These are phyloP conservation scores for Glycine tomentella DNA, from an alignment of 306 rosid genomes.

Conservation along the genomic window DNA sequence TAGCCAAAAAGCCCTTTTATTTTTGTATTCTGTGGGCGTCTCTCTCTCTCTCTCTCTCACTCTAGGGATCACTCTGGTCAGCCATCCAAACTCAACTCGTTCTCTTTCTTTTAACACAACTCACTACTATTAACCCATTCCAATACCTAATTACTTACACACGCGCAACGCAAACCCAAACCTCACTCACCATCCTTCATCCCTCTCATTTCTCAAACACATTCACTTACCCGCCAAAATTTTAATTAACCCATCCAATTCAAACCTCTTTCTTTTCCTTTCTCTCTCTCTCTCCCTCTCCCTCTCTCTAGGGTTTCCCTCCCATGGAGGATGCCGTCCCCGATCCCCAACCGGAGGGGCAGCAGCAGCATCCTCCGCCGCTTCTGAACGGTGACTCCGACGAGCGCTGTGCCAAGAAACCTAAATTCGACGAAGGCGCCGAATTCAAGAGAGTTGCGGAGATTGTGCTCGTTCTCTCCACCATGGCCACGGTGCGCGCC, in stretches of 20 bases:
- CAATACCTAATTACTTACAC: neutral
- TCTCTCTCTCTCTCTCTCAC: neutral
- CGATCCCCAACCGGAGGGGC: too few species aligned
- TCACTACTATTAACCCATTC: slow-evolving; percentile 1
- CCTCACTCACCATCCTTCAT: neutral
- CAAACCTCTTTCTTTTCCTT: neutral
- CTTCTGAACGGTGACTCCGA: slow-evolving; percentile 56
- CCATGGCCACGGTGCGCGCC: slow-evolving; percentile 81
- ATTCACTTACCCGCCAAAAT: slow-evolving; percentile 19
- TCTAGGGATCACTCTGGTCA: slow-evolving; percentile 3
- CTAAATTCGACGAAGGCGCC: slow-evolving; percentile 48
- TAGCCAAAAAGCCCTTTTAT: neutral
- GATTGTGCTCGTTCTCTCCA: slow-evolving; percentile 82
- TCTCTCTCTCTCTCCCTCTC: neutral
- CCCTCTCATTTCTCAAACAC: neutral
- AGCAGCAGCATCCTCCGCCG: neutral
- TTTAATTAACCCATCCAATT: slow-evolving; percentile 3
- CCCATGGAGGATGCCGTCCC: neutral
- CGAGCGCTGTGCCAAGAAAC: slow-evolving; percentile 59
- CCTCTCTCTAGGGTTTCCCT: slow-evolving; percentile 18
- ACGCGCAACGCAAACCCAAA: neutral
- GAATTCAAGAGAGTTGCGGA: slow-evolving; percentile 86
- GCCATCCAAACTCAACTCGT: slow-evolving; percentile 1
- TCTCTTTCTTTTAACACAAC: neutral
- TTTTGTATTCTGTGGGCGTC: neutral